Evolutionary conservation across 441 rosid species (phyloP).

Genomic region (Jatropha podagrica): DNA sequence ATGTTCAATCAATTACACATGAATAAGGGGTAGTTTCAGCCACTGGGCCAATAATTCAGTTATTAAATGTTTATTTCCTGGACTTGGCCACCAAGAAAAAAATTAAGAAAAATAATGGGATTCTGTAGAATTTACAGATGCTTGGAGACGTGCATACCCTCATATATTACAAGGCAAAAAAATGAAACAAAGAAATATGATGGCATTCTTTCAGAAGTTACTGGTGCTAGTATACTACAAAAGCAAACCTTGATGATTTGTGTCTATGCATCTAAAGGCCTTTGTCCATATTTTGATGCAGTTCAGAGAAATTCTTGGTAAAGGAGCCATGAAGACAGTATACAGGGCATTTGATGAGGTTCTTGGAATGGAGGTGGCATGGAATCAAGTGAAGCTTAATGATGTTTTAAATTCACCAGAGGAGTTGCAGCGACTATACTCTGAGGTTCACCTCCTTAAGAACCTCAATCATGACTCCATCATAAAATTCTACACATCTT

Average conservation of each 20-base stretch:
- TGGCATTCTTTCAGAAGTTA: neutral
- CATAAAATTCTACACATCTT: slow-evolving; percentile 58
- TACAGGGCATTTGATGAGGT: slow-evolving; percentile 74
- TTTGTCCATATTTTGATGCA: slow-evolving; percentile 25
- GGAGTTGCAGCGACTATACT: slow-evolving; percentile 58
- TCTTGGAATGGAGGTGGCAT: slow-evolving; percentile 79
- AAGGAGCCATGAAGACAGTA: slow-evolving; percentile 89
- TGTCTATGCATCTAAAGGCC: neutral
- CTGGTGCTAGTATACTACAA: neutral
- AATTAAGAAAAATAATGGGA: neutral
- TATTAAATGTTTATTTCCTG: no score
- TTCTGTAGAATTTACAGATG: neutral
- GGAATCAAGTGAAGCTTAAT: slow-evolving; percentile 66
- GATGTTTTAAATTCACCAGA: slow-evolving; percentile 57
- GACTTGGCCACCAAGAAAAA: neutral
- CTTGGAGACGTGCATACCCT: neutral
- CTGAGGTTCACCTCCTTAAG: slow-evolving; percentile 74
- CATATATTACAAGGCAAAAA: neutral
- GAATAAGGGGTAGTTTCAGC: neutral
- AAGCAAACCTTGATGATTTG: neutral
- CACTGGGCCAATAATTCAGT: neutral
- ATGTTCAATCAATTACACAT: neutral
- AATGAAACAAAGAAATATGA: neutral
- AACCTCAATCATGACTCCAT: slow-evolving; percentile 58
- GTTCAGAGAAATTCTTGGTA: slow-evolving; percentile 75